A percentile compares a stretch with the other conserved stretches of the same genome.
Evolutionary conservation across 1,284 basidiomycete species (phyloP).

Genomic region (Ustilago curta): DNA sequence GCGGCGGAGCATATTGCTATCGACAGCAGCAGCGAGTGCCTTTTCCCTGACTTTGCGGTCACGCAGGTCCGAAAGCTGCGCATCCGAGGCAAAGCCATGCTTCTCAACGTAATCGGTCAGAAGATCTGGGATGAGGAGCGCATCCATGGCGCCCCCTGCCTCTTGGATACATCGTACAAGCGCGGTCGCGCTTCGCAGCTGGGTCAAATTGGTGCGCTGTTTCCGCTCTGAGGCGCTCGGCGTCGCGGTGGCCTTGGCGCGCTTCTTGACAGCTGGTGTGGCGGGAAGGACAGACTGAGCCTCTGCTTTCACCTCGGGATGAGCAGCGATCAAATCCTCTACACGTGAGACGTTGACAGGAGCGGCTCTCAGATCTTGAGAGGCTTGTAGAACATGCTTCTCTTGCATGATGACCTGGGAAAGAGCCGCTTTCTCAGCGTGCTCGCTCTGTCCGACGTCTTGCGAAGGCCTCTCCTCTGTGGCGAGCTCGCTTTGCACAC

Average conservation of each 20-base stretch:
- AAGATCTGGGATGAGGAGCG: slow-evolving; percentile 32
- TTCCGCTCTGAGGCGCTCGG: slow-evolving; percentile 33
- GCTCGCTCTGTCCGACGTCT: background rate
- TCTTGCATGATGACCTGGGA: too few species aligned
- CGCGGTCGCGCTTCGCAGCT: slow-evolving; percentile 31
- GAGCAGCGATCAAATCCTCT: slow-evolving; percentile 19
- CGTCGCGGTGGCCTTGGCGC: background rate
- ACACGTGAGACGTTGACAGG: slow-evolving; percentile 16
- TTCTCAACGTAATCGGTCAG: slow-evolving; percentile 39
- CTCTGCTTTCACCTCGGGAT: slow-evolving; percentile 13
- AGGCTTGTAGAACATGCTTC: background rate
- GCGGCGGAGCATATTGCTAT: slow-evolving; percentile 35
- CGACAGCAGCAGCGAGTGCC: slow-evolving; percentile 25
- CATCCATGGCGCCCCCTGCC: slow-evolving; percentile 42
- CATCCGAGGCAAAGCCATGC: slow-evolving; percentile 31
- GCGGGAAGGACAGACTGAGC: background rate
- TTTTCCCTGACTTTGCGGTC: slow-evolving; percentile 43
- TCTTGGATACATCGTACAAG: slow-evolving; percentile 47
- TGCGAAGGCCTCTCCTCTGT: background rate
- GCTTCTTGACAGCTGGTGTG: slow-evolving; percentile 21
- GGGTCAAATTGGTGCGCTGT: slow-evolving; percentile 34
- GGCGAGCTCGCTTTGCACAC: background rate
- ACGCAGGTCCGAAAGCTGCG: slow-evolving; percentile 41
- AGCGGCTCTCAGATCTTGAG: background rate
- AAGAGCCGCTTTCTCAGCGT: background rate